Conservation (phyloP, 306 rosid species). For the Cicer yamashitae region DNA sequence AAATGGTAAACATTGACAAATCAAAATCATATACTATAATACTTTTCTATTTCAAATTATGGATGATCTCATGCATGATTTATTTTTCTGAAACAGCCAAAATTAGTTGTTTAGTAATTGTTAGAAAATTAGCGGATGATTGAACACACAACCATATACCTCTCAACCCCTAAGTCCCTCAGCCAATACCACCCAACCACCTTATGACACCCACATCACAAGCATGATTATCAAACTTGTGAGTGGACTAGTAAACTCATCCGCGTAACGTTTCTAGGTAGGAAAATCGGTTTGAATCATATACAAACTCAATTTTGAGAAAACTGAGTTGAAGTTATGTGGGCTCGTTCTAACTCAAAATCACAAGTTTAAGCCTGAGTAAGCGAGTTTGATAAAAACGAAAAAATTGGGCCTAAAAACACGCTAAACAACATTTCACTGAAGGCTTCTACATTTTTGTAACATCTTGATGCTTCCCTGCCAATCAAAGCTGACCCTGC, state of each 20-base stretch:
- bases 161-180: too few relatives aligned
- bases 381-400: neutral
- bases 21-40: neutral
- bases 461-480: neutral
- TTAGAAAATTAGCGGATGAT: too few relatives aligned
- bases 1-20: constrained; percentile 10
- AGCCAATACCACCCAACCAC: too few relatives aligned
- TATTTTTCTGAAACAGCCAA: too few relatives aligned
- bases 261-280: neutral
- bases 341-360: neutral
- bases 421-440: neutral
- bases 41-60: neutral
- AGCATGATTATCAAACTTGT: neutral
- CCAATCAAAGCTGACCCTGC: neutral
- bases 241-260: neutral
- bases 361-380: neutral
- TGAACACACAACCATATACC: too few relatives aligned
- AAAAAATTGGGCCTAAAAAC: neutral
- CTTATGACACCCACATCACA: neutral
- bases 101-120: too few relatives aligned
- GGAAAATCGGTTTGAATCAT: neutral
- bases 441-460: neutral
- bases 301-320: neutral
- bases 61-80: neutral
- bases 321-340: neutral